These are phyloP conservation scores for Sonneratia alba DNA, from an alignment of 345 rosid species.

Conservation along the genomic window DNA sequence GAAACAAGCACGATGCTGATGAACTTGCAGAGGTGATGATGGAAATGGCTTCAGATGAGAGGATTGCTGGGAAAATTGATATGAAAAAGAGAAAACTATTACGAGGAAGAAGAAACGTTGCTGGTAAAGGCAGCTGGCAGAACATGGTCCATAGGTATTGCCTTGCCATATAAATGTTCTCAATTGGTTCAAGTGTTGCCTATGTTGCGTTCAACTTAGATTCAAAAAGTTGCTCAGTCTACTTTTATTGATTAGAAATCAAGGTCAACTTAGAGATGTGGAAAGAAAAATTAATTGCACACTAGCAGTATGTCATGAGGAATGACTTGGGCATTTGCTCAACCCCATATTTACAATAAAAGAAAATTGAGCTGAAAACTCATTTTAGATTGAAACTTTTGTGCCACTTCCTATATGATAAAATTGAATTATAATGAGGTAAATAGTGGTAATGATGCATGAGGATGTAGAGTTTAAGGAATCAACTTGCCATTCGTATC, in stretches of 20 bases:
- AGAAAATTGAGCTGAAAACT: background rate
- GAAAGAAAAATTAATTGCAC: background rate
- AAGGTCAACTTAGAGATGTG: background rate
- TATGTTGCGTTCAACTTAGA: background rate
- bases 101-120: constrained; percentile 25
- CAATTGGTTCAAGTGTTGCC: background rate
- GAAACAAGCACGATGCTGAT: constrained; percentile 65
- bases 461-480: background rate
- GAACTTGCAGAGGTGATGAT: constrained; percentile 74
- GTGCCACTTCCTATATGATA: background rate
- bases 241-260: background rate
- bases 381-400: background rate
- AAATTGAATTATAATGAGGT: background rate
- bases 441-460: background rate
- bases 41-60: constrained; percentile 62
- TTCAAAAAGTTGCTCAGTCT: background rate
- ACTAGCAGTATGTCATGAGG: background rate
- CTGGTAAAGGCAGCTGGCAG: constrained; percentile 50
- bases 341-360: background rate
- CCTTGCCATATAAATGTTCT: background rate
- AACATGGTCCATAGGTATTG: constrained; percentile 60
- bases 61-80: constrained; percentile 29
- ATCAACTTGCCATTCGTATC: background rate
- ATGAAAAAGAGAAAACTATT: constrained; percentile 18
- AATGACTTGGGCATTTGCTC: background rate